Percentiles rank a stretch among this genome's conserved stretches.
phyloP scores from a whole-genome alignment of 345 rosid genomes.

The Citrus unshiu region DNA sequence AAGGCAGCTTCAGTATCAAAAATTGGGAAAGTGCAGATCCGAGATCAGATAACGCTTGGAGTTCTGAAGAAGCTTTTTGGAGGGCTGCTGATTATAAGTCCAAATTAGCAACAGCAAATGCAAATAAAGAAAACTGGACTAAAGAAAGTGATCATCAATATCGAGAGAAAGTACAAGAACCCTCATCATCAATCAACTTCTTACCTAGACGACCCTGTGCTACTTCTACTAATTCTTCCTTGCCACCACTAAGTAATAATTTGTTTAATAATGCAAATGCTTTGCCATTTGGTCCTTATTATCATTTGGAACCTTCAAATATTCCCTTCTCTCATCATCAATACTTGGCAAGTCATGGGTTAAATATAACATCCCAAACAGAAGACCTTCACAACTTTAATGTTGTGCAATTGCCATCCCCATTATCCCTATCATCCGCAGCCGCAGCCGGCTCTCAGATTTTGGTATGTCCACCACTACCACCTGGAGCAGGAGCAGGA shows the following conservation, averaged over 20 bases:
- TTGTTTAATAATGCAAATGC: slow-evolving; percentile 16
- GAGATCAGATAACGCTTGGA: slow-evolving; percentile 27
- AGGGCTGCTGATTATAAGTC: slow-evolving; percentile 22
- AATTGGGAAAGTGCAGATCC: slow-evolving; percentile 25
- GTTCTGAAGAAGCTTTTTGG: slow-evolving; percentile 22
- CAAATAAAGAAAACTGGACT: slow-evolving; percentile 29
- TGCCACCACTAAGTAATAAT: background rate
- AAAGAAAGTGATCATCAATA: slow-evolving; percentile 12
- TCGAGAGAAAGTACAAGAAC: slow-evolving; percentile 14
- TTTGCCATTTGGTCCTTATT: slow-evolving; percentile 33
- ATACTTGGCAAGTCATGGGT: slow-evolving; percentile 30
- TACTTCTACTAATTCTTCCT: too few species aligned
- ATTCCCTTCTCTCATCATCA: slow-evolving; percentile 22
- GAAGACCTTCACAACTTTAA: slow-evolving; percentile 37
- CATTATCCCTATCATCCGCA: slow-evolving; percentile 34
- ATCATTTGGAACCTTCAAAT: slow-evolving; percentile 43
- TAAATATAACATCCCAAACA: slow-evolving; percentile 15
- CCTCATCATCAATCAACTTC: slow-evolving; percentile 21
- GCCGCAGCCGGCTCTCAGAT: slow-evolving; percentile 32
- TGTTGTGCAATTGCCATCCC: slow-evolving; percentile 47
- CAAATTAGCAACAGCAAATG: slow-evolving; percentile 19
- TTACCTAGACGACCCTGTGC: slow-evolving; percentile 2
- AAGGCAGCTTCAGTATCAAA: slow-evolving; percentile 7
- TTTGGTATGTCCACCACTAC: slow-evolving; percentile 39
- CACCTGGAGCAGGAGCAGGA: background rate